Base-by-base conservation (phyloP, 345 rosid genomes). In the Hypericum perforatum region DNA sequence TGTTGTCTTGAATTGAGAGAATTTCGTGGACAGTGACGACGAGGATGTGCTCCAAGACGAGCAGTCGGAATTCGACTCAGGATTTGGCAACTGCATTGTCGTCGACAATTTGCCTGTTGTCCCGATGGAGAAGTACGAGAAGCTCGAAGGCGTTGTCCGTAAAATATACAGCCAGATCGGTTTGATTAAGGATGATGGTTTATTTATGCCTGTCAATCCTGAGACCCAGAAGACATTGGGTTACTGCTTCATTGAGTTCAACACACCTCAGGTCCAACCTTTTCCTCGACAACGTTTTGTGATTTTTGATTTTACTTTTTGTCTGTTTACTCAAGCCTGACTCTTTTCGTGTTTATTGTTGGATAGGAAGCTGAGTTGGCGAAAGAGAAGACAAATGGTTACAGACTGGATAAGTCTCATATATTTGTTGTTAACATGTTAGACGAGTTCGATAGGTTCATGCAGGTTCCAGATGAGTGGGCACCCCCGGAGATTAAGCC, bases 291-390 rank as follows among this genome's bases (percentile, higher is more conserved):
- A 1, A 22, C 32, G n/a, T n/a, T n/a, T n/a, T n/a, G n/a, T 22
- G 4, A 1, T 22, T 22, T 22, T 1, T 4, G 32, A 3, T 11
- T 10, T 29, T 11, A 14, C 11, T 16, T 22, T 1, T 40, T 49
- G 5, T 38, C 9, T 16, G 7, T 14, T 53, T 16, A 44, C 11
- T 43, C 13, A 9, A 9, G 1, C 11, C 13, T 9, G 13, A 3
- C 13, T 43, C 13, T 43, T 10, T 43, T 38, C 10, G 42, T 40
- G 22, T 22, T 22, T 22, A 22, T 22, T 37, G 10, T 16, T 8
- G n/a, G 61, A 42, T 73, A 91, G 98, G 98, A 91, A 73, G 98
- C 98, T 48, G 95, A 91, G 75, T 81, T 79, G 11, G 95, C 98
- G 0, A 79, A 71, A 74, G 98, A 91, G 67, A 87, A 75, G 66